These are phyloP conservation scores for Oryza meridionalis DNA, from an alignment of 176 grass and related monocot species.

Conservation along the genomic window DNA sequence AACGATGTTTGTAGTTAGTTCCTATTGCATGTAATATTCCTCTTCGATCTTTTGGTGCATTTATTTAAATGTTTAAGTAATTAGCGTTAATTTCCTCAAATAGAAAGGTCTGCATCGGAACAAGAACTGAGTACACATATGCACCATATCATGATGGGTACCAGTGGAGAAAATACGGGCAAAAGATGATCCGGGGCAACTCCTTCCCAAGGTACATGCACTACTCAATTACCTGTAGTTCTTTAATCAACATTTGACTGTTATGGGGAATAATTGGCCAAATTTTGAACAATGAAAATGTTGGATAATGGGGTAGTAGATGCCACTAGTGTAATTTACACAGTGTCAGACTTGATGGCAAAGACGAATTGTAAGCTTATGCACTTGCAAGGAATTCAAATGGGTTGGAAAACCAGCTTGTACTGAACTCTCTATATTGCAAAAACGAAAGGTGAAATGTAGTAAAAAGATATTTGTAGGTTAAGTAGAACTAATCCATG, in stretches of 20 bases:
- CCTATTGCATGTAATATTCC: background rate
- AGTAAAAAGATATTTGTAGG: background rate
- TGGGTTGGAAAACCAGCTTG: background rate
- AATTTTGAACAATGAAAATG: background rate
- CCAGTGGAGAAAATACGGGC: conserved; percentile 63
- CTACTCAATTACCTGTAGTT: conserved; percentile 7
- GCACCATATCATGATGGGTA: conserved; percentile 65
- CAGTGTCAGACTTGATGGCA: background rate
- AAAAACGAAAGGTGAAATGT: background rate
- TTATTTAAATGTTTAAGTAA: background rate
- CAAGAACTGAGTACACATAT: conserved; percentile 52
- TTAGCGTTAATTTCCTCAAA: conserved; percentile 22
- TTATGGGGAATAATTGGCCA: background rate
- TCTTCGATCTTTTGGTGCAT: background rate
- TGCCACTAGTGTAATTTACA: background rate
- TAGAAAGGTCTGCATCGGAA: conserved; percentile 34
- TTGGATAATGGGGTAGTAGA: background rate
- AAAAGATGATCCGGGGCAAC: conserved; percentile 56
- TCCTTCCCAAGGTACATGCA: conserved; percentile 50
- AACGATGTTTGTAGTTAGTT: background rate
- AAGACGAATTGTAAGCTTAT: background rate
- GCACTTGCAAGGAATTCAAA: background rate
- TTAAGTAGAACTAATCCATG: background rate
- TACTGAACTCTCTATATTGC: background rate
- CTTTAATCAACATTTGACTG: background rate